Conservation (phyloP, 2,329 filamentous ascomycete genomes). For the Fusarium albidum region DNA sequence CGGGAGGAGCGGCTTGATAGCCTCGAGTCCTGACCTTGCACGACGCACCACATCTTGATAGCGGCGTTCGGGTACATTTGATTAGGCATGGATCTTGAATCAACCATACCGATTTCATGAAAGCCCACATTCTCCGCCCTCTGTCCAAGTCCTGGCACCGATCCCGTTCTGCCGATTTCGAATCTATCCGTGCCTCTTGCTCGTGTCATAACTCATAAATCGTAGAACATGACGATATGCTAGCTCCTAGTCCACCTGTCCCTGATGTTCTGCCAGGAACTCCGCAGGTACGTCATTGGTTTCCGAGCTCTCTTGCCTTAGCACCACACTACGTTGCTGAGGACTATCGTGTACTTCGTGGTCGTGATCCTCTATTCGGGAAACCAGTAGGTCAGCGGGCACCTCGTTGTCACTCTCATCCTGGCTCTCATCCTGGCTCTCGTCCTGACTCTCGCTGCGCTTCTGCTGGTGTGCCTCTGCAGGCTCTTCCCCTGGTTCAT, state of each 20-base stretch:
- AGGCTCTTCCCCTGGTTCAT: background rate
- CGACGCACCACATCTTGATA: slow-evolving; percentile 30
- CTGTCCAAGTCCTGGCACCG: background rate
- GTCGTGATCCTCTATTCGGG: slow-evolving; percentile 41
- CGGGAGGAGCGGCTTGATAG: slow-evolving; percentile 15
- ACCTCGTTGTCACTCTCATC: slow-evolving; percentile 53
- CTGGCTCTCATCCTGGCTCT: slow-evolving; percentile 29
- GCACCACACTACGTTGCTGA: slow-evolving; percentile 20
- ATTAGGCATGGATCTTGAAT: slow-evolving; percentile 36
- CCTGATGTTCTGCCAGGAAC: slow-evolving; percentile 57
- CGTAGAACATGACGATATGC: slow-evolving; percentile 6
- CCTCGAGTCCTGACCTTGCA: slow-evolving; percentile 7
- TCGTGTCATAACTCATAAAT: slow-evolving; percentile 24
- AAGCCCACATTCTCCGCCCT: slow-evolving; percentile 3
- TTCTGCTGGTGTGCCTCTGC: slow-evolving; percentile 2
- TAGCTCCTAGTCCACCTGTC: slow-evolving; percentile 21
- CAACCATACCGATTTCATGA: slow-evolving; percentile 32
- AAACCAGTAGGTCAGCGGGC: slow-evolving; percentile 50
- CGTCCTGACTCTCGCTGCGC: slow-evolving; percentile 33
- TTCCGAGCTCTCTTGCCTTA: slow-evolving; percentile 47
- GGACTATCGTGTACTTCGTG: slow-evolving; percentile 24
- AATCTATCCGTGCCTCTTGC: background rate
- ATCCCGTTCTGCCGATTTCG: background rate
- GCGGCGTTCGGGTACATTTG: slow-evolving; percentile 39
- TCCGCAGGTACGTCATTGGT: slow-evolving; percentile 60